Evolutionary conservation across 768 basidiomycete genomes (phyloP), one percentile per base, ranked within the genome.

Genomic region (Serendipita indica): DNA sequence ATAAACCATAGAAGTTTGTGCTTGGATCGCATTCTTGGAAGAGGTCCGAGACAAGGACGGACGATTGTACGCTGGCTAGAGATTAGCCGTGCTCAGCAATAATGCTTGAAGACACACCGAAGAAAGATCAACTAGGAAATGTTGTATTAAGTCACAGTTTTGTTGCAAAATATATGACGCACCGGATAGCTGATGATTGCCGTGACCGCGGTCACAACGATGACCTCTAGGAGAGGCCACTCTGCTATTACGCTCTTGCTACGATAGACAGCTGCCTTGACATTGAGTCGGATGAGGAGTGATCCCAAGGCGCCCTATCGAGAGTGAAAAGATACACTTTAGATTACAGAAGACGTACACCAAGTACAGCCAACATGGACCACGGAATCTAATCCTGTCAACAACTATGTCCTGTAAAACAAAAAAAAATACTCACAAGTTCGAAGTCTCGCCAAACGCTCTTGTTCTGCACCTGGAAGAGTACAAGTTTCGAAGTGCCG

Each of bases 21-120:
- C 79, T 83, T 6, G 81, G 70, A 65, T 84, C 81, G 65, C 90
- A 93, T 69, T 91, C 89, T 63, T 83, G 81, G 69, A 91, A 86
- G 12, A 91, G 77, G 64, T 84, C 85, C 7, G 85, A 80, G 4
- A 92, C 89, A 20, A 91, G 74, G 66, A 90, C 87, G 0, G 87
- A 89, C 1, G 83, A 74, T 66, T 83, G 84, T 3, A 81, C 84
- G 46, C 84, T 82, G 59, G 3, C 39, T 32, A 57, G 7, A 3
- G 27, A 25, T 22, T 3, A 30, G 25, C 30, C 22, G n/a, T n/a
- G 34, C 18, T 60, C 22, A 45, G 18, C n/a, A n/a, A n/a, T n/a
- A n/a, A n/a, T n/a, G n/a, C n/a, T n/a, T n/a, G n/a, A n/a, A n/a
- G n/a, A n/a, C n/a, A n/a, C n/a, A 78, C 80, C 80, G 74, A 34